Evolutionary conservation across 129 eudicot species (phyloP).

Genomic region (Rutidosis leptorrhynchoides): DNA sequence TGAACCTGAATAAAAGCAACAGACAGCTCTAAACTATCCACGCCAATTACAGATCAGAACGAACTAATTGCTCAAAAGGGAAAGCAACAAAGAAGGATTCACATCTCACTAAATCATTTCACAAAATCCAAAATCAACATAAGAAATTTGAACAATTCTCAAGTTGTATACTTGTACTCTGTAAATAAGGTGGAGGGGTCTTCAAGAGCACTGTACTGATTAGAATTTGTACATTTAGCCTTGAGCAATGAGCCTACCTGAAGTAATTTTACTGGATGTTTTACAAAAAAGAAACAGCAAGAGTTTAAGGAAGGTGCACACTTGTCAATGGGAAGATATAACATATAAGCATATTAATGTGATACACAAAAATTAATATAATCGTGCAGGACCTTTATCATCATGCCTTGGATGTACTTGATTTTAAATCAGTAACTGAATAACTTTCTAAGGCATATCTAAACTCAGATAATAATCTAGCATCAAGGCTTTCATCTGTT

Average conservation of each 20-base stretch:
- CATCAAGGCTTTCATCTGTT: slow-evolving; percentile 12
- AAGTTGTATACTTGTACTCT: not conserved
- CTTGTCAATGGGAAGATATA: not conserved
- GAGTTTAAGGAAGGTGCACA: not conserved
- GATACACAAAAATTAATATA: not conserved
- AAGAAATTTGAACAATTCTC: not conserved
- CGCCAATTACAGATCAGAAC: not conserved
- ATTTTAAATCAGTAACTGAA: slow-evolving; percentile 11
- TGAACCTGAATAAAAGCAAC: not conserved
- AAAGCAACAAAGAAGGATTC: not conserved
- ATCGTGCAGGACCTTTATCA: slow-evolving; percentile 4
- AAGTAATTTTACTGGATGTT: not conserved
- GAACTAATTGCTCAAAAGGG: not conserved
- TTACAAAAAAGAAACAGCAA: not conserved
- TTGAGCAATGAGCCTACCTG: not conserved
- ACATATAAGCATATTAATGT: not conserved
- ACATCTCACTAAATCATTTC: not conserved
- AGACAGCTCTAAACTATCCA: not conserved
- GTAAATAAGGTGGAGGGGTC: not conserved
- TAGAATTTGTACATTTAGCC: not conserved
- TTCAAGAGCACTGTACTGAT: not conserved
- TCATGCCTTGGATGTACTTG: not conserved
- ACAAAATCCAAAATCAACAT: not conserved
- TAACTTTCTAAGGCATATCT: not conserved
- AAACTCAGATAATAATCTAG: slow-evolving; percentile 3